phyloP scores from a whole-genome alignment of 345 rosid genomes.

The Anastatica hierochuntica region DNA sequence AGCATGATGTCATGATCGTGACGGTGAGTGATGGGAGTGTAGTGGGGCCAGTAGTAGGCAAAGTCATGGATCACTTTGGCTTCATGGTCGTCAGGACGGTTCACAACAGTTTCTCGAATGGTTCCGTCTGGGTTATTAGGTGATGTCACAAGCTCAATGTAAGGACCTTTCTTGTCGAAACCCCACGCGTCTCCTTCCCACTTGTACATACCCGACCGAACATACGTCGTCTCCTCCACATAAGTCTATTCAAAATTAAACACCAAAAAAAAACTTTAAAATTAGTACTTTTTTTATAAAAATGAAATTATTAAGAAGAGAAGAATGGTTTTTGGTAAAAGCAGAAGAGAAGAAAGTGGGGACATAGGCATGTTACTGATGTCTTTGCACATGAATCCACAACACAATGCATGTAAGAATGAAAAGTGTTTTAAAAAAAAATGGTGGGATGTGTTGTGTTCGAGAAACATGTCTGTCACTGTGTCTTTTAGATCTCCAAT shows the following conservation, averaged over 20 bases:
- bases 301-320: neutral
- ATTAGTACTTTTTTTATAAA: too few relatives aligned
- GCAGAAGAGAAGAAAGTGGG: conserved; percentile 11
- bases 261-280: neutral
- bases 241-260: conserved; percentile 40
- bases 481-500: conserved; percentile 26
- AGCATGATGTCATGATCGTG: conserved; percentile 73
- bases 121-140: conserved; percentile 88
- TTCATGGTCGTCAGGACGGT: conserved; percentile 29
- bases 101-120: conserved; percentile 56
- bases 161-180: conserved; percentile 48
- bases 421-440: neutral
- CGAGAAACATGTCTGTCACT: conserved; percentile 56
- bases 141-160: conserved; percentile 60
- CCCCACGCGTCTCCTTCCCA: conserved; percentile 80
- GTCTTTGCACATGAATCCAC: conserved; percentile 25
- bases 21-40: conserved; percentile 51
- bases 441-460: conserved; percentile 19
- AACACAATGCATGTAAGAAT: neutral
- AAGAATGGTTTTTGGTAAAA: conserved; percentile 19
- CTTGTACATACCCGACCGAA: conserved; percentile 54
- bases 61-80: conserved; percentile 67
- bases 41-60: conserved; percentile 92
- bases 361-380: conserved; percentile 57
- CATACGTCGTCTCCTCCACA: conserved; percentile 40